Evolutionary conservation across 208 protist genomes (phyloP), one percentile per base, ranked within the genome.

Genomic region (Wallacemonas rigidus): DNA sequence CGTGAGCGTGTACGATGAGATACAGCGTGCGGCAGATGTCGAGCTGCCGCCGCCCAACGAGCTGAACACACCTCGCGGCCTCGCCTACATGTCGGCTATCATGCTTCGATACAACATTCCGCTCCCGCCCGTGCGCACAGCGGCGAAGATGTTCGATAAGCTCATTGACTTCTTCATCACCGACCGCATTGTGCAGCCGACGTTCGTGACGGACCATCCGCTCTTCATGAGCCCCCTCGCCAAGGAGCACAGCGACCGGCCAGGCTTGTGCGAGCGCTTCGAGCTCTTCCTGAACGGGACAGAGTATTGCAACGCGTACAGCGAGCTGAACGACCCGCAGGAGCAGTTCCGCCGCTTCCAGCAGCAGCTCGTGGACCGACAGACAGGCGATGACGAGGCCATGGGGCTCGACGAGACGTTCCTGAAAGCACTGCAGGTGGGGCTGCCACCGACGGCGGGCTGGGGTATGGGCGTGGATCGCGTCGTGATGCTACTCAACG

Each of bases 291-390:
- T 98, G 62, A 93, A 92, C 71, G 86, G 87, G 26, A 89, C 85
- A 14, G 98, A 99, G 81, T 89, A 98, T 67, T 96, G 88, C 60
- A 99, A 99, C 81, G 97, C 98, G 2, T 99, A 99, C 75, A 98
- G 90, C 35, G 98, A 99, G 75, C 84, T 99, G 39, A 99, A 98
- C 72, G 93, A 99, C 76, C 97, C 98, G 48, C 75, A 93, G 60
- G 96, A 98, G 70, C 98, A 99, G 86, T 93, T 94, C 72, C 78
- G 72, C 43, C 93, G 97, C 69, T 99, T 99, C 54, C 82, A 97
- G 72, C 81, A 91, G 69, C 97, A 99, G 76, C 67, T 93, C 35
- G 50, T 93, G 35, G 93, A 98, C 60, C 81, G 87, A 55, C 79
- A 82, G 67, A 80, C 74, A 2, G 97, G 96, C 62, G 98, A 99